A percentile compares a stretch with the other conserved stretches of the same genome.
Evolutionary conservation across 371 early-diverging fungal species (phyloP).

Genomic region (Rhizopus stolonifer): DNA sequence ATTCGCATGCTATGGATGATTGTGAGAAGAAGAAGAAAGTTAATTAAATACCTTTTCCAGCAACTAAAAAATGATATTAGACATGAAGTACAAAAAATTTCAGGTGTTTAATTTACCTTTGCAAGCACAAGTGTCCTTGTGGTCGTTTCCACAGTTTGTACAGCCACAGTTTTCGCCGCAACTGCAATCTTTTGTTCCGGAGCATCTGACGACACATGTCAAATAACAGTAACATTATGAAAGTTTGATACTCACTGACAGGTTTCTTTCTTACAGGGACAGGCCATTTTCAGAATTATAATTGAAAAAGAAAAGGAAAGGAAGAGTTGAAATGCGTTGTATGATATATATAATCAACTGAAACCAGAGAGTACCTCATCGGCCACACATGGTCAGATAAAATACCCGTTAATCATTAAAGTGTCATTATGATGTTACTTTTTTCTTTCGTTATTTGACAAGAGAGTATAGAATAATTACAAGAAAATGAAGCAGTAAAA

Average conservation of each 20-base stretch:
- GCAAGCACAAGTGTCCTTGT: slow-evolving; percentile 16
- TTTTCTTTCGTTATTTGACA: too few relatives aligned
- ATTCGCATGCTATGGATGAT: background rate
- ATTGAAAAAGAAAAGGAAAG: slow-evolving; percentile 5
- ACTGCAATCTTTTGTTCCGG: slow-evolving; percentile 12
- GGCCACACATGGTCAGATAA: slow-evolving; percentile 12
- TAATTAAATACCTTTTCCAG: slow-evolving; percentile 13
- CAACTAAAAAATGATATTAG: background rate
- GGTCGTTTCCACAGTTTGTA: slow-evolving; percentile 15
- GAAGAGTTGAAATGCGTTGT: too few relatives aligned
- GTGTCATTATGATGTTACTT: too few relatives aligned
- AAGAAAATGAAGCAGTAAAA: background rate
- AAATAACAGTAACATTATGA: background rate
- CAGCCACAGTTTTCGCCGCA: slow-evolving; percentile 21
- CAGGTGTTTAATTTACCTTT: slow-evolving; percentile 9
- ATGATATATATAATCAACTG: too few relatives aligned
- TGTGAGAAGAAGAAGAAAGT: background rate
- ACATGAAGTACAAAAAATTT: background rate
- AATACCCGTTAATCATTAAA: background rate
- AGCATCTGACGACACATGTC: background rate
- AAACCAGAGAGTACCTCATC: slow-evolving; percentile 15
- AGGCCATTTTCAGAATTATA: slow-evolving; percentile 16
- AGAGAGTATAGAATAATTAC: too few relatives aligned
- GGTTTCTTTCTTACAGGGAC: slow-evolving; percentile 23
- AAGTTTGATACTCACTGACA: background rate